phyloP scores from a whole-genome alignment of 2,329 filamentous ascomycete genomes.

The Aspergillus niger region DNA sequence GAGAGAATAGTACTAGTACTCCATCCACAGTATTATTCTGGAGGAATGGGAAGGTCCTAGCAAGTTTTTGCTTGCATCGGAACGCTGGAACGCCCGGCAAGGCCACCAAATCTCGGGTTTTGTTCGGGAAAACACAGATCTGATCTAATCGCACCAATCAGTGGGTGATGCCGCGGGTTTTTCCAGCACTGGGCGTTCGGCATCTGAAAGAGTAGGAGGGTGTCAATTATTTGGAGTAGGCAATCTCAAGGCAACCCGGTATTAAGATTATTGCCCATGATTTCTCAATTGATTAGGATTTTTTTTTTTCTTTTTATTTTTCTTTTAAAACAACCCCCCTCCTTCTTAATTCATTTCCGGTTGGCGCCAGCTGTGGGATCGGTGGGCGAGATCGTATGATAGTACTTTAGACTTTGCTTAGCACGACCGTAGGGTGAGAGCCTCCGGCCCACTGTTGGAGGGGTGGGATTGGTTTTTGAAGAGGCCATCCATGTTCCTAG shows the following conservation, averaged over 20 bases:
- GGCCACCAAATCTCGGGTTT: conserved; percentile 13
- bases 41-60: no score
- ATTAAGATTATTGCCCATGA: background rate
- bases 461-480: background rate
- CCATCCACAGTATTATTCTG: no score
- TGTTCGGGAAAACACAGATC: conserved; percentile 20
- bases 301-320: background rate
- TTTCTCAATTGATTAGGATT: background rate
- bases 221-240: background rate
- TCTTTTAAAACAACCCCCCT: no score
- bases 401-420: conserved; percentile 6
- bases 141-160: conserved; percentile 3
- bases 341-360: background rate
- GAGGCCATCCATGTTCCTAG: no score
- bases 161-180: background rate
- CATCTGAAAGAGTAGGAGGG: background rate
- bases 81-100: background rate
- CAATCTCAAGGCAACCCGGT: background rate
- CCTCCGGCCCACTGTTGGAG: background rate
- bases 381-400: conserved; percentile 9
- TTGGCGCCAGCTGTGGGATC: background rate
- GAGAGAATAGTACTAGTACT: no score
- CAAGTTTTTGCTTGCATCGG: background rate
- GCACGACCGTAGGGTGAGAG: background rate
- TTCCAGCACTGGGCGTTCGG: conserved; percentile 1